Base-by-base conservation (phyloP, 2,329 filamentous ascomycete species). In the Aspergillus alliaceus region DNA sequence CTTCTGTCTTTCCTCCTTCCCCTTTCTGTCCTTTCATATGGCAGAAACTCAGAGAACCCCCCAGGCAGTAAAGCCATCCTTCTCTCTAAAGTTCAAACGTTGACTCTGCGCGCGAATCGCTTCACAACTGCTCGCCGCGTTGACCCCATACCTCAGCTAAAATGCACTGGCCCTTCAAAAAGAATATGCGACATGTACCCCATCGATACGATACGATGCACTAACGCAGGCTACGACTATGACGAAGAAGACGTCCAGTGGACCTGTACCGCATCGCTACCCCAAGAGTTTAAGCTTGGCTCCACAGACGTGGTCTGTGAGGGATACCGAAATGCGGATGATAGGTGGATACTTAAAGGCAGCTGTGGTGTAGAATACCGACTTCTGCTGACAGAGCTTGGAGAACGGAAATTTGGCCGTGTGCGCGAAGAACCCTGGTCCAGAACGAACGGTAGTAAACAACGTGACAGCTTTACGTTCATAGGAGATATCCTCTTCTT, bases 311-410 rank as follows among this genome's bases (percentile, higher is more conserved):
- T 98, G 54, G 80, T 92, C 11, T 99, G 95, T 74, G 93, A 99
- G 71, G 93, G 95, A 11, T 98, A 96, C 76, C 79, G 84, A 57
- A 81, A 79, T 14, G 76, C 88, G 0, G 85, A 93, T 47, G 95
- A 98, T 72, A 86, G 86, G 0, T 96, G 91, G 73, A 84, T 98
- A n/a, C 78, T 98, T 53, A 92, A 90, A 68, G 95, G 95, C 22
- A 95, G 90, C 73, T 98, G 93, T 75, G 95, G 90, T 14, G 93
- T 96, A 24, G 91, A 96, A 76, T 98, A 98, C 75, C 82, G 88
- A 14, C 76, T 98, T 6, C 74, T 89, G 0, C 79, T 98, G 52
- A 98, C 93, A 1, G 86, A 88, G 11, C 80, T 82, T 59, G 95
- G 95, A 3, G 86, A 93, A 75, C 75, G 83, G 65, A 85, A 82